These are phyloP conservation scores for Carex arenaria DNA, from an alignment of 202 grass and related monocot genomes.

Conservation along the genomic window DNA sequence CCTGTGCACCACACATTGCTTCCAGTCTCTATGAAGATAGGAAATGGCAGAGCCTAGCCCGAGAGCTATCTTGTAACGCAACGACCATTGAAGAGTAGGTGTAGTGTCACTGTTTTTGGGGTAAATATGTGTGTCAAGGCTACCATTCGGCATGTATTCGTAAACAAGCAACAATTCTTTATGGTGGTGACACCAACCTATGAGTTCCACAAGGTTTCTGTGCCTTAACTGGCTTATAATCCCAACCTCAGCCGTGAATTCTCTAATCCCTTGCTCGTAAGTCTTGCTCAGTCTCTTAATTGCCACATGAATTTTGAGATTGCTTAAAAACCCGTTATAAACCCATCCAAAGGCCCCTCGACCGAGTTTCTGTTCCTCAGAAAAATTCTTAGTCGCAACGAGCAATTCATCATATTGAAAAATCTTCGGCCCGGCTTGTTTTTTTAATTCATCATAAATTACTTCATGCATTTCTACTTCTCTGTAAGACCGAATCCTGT, in stretches of 20 bases:
- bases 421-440: conserved; percentile 14
- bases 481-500: conserved; percentile 23
- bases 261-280: conserved; percentile 35
- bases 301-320: conserved; percentile 22
- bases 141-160: not conserved
- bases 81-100: not conserved
- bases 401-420: conserved; percentile 25
- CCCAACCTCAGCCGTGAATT: conserved; percentile 49
- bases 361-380: conserved; percentile 25
- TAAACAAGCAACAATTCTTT: conserved; percentile 13
- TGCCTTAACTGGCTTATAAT: conserved; percentile 30
- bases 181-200: conserved; percentile 28
- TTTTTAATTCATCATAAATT: conserved; percentile 32
- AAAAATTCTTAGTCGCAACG: conserved; percentile 11
- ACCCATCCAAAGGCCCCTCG: conserved; percentile 30
- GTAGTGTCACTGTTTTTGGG: not conserved
- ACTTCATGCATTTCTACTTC: conserved; percentile 33
- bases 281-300: conserved; percentile 26
- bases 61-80: conserved; percentile 14
- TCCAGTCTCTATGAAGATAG: conserved; percentile 27
- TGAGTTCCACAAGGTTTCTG: conserved; percentile 55
- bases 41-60: conserved; percentile 20
- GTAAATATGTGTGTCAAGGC: conserved; percentile 31
- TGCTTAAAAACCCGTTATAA: conserved; percentile 21
- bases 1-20: conserved; percentile 23